A percentile compares a stretch with the other conserved stretches of the same genome.
Conservation (phyloP, 495 filamentous ascomycete species). For the Aspergillus sparsus region DNA sequence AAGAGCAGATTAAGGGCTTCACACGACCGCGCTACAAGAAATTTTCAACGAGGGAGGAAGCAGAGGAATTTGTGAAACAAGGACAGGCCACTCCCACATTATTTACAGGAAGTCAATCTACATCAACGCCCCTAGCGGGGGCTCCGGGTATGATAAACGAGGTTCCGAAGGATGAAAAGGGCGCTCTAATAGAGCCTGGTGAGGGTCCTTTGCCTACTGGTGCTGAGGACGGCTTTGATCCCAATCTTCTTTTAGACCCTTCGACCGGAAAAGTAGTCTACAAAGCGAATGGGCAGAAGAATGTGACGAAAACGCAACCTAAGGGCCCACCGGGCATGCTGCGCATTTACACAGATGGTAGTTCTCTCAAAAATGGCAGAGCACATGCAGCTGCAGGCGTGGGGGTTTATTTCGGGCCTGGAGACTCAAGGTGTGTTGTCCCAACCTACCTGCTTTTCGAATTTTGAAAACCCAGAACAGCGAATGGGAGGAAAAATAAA, state of each 20-base stretch:
- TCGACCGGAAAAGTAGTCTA: conserved; percentile 59
- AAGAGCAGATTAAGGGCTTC: conserved; percentile 74
- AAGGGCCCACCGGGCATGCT: conserved; percentile 53
- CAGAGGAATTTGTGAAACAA: conserved; percentile 67
- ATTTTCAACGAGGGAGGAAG: conserved; percentile 76
- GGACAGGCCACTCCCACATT: conserved; percentile 33
- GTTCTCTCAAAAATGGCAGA: conserved; percentile 74
- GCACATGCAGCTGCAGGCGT: conserved; percentile 73
- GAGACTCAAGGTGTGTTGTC: conserved; percentile 63
- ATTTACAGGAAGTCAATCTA: conserved; percentile 31
- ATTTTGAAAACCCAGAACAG: neutral
- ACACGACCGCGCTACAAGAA: conserved; percentile 78
- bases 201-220: conserved; percentile 55
- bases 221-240: conserved; percentile 64
- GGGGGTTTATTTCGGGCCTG: conserved; percentile 83
- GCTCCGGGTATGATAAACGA: conserved; percentile 35
- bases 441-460: neutral
- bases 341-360: conserved; percentile 89
- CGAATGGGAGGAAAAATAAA: neutral
- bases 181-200: conserved; percentile 53
- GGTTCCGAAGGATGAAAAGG: conserved; percentile 37
- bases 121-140: conserved; percentile 24
- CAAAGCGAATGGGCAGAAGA: conserved; percentile 54
- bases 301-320: conserved; percentile 45
- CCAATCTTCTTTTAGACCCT: conserved; percentile 56